Percentiles rank a stretch among this genome's conserved stretches.
Evolutionary conservation across 108 stramenopile genomes (phyloP).

Genomic region (Asterionellopsis glacialis): DNA sequence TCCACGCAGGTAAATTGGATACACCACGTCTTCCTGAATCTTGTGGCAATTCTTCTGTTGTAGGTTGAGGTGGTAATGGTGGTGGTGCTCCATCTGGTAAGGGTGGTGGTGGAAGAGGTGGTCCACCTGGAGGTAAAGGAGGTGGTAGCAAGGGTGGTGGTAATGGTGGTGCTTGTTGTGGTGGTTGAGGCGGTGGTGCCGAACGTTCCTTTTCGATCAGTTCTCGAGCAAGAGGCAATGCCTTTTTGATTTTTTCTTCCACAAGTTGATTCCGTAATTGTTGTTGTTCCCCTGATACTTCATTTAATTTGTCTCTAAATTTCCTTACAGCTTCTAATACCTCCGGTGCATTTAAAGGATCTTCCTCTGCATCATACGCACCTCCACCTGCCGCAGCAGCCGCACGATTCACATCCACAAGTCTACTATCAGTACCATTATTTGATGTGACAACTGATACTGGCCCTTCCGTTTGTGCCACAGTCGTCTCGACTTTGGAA

Average conservation of each 20-base stretch:
- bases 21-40: slow-evolving; percentile 80
- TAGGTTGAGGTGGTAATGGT: slow-evolving; percentile 11
- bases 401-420: too few relatives aligned
- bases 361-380: slow-evolving; percentile 71
- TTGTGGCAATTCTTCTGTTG: too few relatives aligned
- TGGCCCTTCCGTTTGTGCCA: too few relatives aligned
- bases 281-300: slow-evolving; percentile 41
- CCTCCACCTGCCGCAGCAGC: slow-evolving; percentile 45
- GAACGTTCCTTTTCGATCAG: slow-evolving; percentile 28
- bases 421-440: too few relatives aligned
- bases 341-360: slow-evolving; percentile 75
- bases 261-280: slow-evolving; percentile 54
- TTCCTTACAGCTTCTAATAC: slow-evolving; percentile 70
- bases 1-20: slow-evolving; percentile 88
- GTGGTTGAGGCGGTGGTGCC: slow-evolving; percentile 6
- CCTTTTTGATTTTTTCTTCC: slow-evolving; percentile 41
- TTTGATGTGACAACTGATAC: too few relatives aligned
- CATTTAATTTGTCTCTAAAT: slow-evolving; percentile 60
- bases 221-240: slow-evolving; percentile 26
- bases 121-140: not conserved
- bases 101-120: slow-evolving; percentile 18
- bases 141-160: too few relatives aligned
- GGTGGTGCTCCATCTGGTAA: slow-evolving; percentile 5
- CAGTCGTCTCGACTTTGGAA: too few relatives aligned
- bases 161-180: slow-evolving; percentile 11